Conservation (phyloP, 169 alveolate genomes). For the Eimeria zaria region DNA sequence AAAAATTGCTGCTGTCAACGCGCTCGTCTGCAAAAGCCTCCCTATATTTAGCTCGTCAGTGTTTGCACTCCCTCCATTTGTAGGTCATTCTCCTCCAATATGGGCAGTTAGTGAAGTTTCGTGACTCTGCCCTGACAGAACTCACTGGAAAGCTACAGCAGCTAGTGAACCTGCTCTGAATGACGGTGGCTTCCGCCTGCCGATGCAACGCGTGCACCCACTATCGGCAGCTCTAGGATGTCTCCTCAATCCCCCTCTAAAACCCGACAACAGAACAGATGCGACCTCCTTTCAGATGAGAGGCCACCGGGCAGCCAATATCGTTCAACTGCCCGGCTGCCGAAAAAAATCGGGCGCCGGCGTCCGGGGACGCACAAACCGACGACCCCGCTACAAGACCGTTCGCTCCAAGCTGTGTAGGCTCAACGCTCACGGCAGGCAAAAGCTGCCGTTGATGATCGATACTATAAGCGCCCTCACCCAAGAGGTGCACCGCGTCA, state of each 20-base stretch:
- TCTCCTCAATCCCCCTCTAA: conserved; percentile 16
- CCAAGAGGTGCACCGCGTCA: conserved; percentile 75
- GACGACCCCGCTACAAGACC: conserved; percentile 49
- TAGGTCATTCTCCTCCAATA: neutral
- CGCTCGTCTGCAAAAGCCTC: neutral
- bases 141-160: conserved; percentile 50
- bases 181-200: conserved; percentile 48
- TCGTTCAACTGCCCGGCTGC: conserved; percentile 75
- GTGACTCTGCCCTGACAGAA: neutral
- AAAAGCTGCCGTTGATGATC: conserved; percentile 45
- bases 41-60: neutral
- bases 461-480: conserved; percentile 68
- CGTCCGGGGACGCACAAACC: conserved; percentile 46
- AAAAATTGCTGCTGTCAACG: neutral
- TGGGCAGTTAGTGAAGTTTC: neutral
- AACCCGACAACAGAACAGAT: conserved; percentile 16
- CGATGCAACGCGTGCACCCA: conserved; percentile 49
- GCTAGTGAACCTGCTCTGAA: neutral
- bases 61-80: neutral
- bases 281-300: neutral
- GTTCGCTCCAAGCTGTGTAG: conserved; percentile 28
- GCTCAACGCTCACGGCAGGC: conserved; percentile 32
- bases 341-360: conserved; percentile 76
- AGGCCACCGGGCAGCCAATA: conserved; percentile 76
- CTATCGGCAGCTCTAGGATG: neutral